These are phyloP conservation scores for Colletotrichum theobromicola DNA, from an alignment of 2,329 filamentous ascomycete species.

Conservation along the genomic window DNA sequence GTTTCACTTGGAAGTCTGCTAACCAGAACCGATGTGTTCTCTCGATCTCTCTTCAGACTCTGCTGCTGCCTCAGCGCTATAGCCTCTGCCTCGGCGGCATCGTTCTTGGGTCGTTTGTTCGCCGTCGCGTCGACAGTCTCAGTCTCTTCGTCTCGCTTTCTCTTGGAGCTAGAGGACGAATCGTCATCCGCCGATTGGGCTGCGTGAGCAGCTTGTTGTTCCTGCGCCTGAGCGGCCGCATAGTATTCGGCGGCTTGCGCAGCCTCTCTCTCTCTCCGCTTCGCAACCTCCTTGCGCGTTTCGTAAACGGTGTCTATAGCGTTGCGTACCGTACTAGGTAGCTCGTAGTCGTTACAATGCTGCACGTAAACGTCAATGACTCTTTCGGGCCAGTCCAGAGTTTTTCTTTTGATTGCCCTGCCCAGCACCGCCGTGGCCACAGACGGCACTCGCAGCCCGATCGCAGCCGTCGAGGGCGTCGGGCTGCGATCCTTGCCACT, in stretches of 20 bases:
- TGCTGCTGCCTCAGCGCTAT: constrained; percentile 37
- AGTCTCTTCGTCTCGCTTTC: constrained; percentile 72
- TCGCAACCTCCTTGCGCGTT: constrained; percentile 65
- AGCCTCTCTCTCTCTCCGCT: constrained; percentile 70
- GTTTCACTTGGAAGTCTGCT: constrained; percentile 75
- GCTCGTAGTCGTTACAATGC: constrained; percentile 91
- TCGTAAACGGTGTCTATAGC: constrained; percentile 78
- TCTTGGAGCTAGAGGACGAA: constrained; percentile 60
- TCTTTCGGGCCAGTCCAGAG: constrained; percentile 78
- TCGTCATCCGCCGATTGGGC: constrained; percentile 30
- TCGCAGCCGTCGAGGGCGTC: constrained; percentile 49
- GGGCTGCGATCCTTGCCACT: constrained; percentile 57
- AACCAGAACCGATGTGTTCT: constrained; percentile 86
- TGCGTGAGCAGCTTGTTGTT: constrained; percentile 33
- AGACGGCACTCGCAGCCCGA: constrained; percentile 67
- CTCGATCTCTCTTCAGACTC: constrained; percentile 77
- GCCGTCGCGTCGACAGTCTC: constrained; percentile 55
- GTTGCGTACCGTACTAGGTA: constrained; percentile 73
- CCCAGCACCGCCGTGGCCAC: constrained; percentile 79
- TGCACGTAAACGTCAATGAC: constrained; percentile 75
- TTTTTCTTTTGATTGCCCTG: constrained; percentile 67
- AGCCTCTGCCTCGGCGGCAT: constrained; percentile 35
- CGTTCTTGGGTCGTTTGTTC: constrained; percentile 71
- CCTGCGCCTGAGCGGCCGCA: constrained; percentile 42
- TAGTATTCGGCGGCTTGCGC: constrained; percentile 62